Evolutionary conservation across 2,329 filamentous ascomycete genomes (phyloP).

Genomic region (Neofusicoccum cordaticola): DNA sequence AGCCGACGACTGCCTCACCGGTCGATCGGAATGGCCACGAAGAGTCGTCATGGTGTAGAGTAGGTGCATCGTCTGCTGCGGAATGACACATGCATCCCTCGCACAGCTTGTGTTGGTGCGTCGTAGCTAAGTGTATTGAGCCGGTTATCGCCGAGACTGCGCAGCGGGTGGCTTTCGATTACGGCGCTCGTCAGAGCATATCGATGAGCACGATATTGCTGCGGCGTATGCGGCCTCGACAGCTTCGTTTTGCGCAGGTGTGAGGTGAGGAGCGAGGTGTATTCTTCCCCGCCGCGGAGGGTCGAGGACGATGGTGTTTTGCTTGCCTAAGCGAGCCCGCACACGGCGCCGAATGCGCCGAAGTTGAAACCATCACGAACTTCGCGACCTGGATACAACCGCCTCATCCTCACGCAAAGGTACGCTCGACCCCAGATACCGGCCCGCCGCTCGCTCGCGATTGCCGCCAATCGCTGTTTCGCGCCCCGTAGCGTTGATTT

Average conservation of each 20-base stretch:
- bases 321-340: constrained; percentile 18
- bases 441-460: neutral
- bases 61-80: neutral
- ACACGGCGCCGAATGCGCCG: constrained; percentile 16
- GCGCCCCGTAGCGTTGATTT: neutral
- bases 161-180: neutral
- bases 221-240: neutral
- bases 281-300: neutral
- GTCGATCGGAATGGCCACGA: neutral
- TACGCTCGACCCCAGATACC: constrained; percentile 5
- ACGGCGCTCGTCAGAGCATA: neutral
- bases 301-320: constrained; percentile 11
- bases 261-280: neutral
- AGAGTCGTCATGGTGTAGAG: neutral
- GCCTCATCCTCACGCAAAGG: constrained; percentile 17
- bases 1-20: neutral
- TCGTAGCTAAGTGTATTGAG: neutral
- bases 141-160: neutral
- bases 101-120: constrained; percentile 7
- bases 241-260: neutral
- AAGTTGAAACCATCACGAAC: constrained; percentile 20
- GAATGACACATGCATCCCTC: constrained; percentile 4
- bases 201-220: neutral
- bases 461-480: neutral
- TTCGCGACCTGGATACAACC: constrained; percentile 14